These are phyloP conservation scores for Arthrobotrys conoides DNA, from an alignment of 2,329 filamentous ascomycete species.

Conservation along the genomic window DNA sequence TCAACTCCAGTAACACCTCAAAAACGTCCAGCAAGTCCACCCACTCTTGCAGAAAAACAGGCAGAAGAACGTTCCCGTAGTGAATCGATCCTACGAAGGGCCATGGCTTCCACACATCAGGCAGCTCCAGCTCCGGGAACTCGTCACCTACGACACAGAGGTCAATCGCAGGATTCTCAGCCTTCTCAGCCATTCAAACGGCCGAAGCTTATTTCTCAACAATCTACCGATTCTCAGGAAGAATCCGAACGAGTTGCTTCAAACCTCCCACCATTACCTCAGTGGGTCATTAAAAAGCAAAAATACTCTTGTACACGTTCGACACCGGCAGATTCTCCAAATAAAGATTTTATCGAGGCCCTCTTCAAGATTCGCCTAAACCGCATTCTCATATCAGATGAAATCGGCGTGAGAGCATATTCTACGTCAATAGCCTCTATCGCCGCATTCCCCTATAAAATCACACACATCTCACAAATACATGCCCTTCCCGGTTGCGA, in stretches of 20 bases:
- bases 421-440: constrained; percentile 87
- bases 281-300: constrained; percentile 66
- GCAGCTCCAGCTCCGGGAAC: constrained; percentile 59
- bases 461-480: constrained; percentile 69
- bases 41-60: constrained; percentile 28
- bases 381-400: constrained; percentile 79
- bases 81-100: constrained; percentile 66
- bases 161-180: constrained; percentile 58
- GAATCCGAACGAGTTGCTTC: constrained; percentile 72
- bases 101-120: constrained; percentile 58
- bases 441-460: constrained; percentile 80
- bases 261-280: constrained; percentile 77
- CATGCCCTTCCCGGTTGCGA: constrained; percentile 82
- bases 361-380: constrained; percentile 81
- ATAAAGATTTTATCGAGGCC: constrained; percentile 80
- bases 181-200: constrained; percentile 65
- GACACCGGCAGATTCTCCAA: constrained; percentile 75
- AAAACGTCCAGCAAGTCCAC: constrained; percentile 42
- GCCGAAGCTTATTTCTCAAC: constrained; percentile 71
- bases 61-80: constrained; percentile 32
- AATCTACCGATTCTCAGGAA: constrained; percentile 85
- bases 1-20: constrained; percentile 32
- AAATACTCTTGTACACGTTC: constrained; percentile 84
- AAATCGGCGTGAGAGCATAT: constrained; percentile 87
- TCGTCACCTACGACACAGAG: constrained; percentile 64